These are phyloP conservation scores for Penicillium sp. DNA, from an alignment of 2,329 filamentous ascomycete genomes.

Conservation along the genomic window DNA sequence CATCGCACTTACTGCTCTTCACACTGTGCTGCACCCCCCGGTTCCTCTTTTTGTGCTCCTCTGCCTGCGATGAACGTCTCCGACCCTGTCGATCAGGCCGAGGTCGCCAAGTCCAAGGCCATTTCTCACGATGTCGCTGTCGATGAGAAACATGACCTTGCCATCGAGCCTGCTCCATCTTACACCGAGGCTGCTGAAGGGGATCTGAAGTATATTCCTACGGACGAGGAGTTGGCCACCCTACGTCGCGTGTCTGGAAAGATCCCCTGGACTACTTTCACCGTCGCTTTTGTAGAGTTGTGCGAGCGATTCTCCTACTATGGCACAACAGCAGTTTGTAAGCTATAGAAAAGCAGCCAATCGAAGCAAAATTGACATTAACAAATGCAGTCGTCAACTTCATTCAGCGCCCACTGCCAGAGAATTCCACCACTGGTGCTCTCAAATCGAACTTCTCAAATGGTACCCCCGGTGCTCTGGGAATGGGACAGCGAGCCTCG, in stretches of 20 bases:
- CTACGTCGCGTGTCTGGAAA: conserved; percentile 41
- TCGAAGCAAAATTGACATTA: conserved; percentile 1
- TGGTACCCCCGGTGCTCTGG: conserved; percentile 56
- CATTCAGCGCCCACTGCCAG: conserved; percentile 61
- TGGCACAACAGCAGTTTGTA: conserved; percentile 69
- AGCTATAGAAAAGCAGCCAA: conserved; percentile 25
- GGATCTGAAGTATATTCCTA: conserved; percentile 28
- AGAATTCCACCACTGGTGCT: conserved; percentile 58
- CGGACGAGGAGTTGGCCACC: conserved; percentile 37
- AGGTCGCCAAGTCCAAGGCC: conserved; percentile 29
- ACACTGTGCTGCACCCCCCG: neutral
- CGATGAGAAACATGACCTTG: conserved; percentile 13
- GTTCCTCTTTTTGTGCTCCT: neutral
- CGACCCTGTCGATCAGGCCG: conserved; percentile 30
- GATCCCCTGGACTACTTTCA: conserved; percentile 69
- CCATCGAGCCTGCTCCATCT: conserved; percentile 12
- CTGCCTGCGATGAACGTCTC: conserved; percentile 29
- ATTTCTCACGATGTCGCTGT: conserved; percentile 20
- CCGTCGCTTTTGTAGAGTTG: conserved; percentile 73
- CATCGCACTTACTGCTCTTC: neutral
- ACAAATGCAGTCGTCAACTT: conserved; percentile 61
- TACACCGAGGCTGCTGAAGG: conserved; percentile 6
- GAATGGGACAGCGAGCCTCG: conserved; percentile 62
- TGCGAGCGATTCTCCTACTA: conserved; percentile 82
- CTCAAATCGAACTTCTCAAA: conserved; percentile 22